Percentiles rank a stretch among this genome's conserved stretches.
phyloP scores from a whole-genome alignment of 805 yeast genomes.

The Zygosaccharomyces siamensis region DNA sequence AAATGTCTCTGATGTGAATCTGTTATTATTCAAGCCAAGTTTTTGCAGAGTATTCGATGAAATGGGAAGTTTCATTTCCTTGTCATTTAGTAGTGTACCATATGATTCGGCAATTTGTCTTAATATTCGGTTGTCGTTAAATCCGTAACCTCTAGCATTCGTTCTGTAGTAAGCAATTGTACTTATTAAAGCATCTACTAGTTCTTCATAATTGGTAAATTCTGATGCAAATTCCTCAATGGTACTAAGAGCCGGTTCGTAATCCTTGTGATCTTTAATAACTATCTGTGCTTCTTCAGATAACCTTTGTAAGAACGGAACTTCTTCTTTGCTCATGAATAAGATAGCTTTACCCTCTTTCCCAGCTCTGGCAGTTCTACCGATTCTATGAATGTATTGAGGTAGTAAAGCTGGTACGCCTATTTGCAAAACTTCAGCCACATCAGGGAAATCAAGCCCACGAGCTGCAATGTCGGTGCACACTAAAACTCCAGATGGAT shows the following conservation, averaged over 20 bases:
- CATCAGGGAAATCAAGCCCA: slow-evolving; percentile 92
- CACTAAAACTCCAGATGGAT: slow-evolving; percentile 54
- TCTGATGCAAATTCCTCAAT: slow-evolving; percentile 26
- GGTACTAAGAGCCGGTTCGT: slow-evolving; percentile 36
- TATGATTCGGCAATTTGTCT: slow-evolving; percentile 25
- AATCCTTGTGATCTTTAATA: slow-evolving; percentile 43
- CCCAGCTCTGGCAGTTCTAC: slow-evolving; percentile 95
- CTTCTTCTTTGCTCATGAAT: slow-evolving; percentile 53
- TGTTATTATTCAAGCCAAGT: slow-evolving; percentile 23
- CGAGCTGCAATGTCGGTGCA: slow-evolving; percentile 94
- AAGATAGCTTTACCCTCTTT: slow-evolving; percentile 65
- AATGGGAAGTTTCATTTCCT: slow-evolving; percentile 22
- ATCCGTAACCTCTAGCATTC: slow-evolving; percentile 31
- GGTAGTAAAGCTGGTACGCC: slow-evolving; percentile 70
- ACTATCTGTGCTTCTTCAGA: slow-evolving; percentile 48
- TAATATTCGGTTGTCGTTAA: slow-evolving; percentile 24
- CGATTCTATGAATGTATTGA: slow-evolving; percentile 89
- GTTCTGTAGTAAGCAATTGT: slow-evolving; percentile 38
- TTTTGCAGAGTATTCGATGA: slow-evolving; percentile 18
- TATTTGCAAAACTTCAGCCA: slow-evolving; percentile 78
- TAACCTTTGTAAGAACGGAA: slow-evolving; percentile 49
- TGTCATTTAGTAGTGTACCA: slow-evolving; percentile 24
- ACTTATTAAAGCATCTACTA: slow-evolving; percentile 34
- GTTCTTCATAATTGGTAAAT: slow-evolving; percentile 25
- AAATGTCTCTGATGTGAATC: slow-evolving; percentile 23